Evolutionary conservation across 257 asterid genomes (phyloP).

Genomic region (Petunia secreta): DNA sequence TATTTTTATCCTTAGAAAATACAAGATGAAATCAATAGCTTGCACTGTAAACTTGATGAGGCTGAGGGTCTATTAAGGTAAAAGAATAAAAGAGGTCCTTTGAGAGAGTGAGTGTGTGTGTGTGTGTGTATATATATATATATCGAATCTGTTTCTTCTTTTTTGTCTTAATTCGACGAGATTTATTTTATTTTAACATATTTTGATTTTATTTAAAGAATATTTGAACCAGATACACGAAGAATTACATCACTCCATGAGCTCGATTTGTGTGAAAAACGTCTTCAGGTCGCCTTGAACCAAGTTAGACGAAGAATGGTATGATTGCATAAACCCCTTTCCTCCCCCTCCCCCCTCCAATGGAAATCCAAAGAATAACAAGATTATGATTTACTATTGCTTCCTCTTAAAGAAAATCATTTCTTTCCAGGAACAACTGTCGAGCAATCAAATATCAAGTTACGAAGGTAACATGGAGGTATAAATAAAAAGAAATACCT

Average conservation of each 20-base stretch:
- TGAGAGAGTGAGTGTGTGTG: too few species aligned
- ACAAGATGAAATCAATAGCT: slow-evolving; percentile 23
- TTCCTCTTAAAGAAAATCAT: background rate
- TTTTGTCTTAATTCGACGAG: background rate
- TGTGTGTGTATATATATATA: background rate
- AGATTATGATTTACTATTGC: background rate
- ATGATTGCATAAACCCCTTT: background rate
- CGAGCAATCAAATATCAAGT: background rate
- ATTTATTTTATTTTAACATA: background rate
- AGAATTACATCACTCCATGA: slow-evolving; percentile 18
- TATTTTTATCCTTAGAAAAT: background rate
- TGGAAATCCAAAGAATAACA: background rate
- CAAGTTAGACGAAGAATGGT: slow-evolving; percentile 28
- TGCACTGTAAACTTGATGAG: slow-evolving; percentile 20
- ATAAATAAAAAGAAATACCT: background rate
- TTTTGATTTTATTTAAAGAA: slow-evolving; percentile 25
- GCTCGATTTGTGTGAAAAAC: slow-evolving; percentile 24
- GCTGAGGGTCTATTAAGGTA: slow-evolving; percentile 25
- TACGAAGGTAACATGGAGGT: slow-evolving; percentile 20
- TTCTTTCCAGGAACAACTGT: slow-evolving; percentile 7
- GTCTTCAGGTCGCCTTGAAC: slow-evolving; percentile 19
- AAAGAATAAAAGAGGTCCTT: background rate
- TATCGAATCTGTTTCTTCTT: background rate
- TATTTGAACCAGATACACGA: slow-evolving; percentile 22
- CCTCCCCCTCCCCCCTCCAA: too few species aligned